Percentiles rank a stretch among this genome's conserved stretches.
Evolutionary conservation across 2,329 filamentous ascomycete genomes (phyloP).

Genomic region (Aureobasidium uvarum): DNA sequence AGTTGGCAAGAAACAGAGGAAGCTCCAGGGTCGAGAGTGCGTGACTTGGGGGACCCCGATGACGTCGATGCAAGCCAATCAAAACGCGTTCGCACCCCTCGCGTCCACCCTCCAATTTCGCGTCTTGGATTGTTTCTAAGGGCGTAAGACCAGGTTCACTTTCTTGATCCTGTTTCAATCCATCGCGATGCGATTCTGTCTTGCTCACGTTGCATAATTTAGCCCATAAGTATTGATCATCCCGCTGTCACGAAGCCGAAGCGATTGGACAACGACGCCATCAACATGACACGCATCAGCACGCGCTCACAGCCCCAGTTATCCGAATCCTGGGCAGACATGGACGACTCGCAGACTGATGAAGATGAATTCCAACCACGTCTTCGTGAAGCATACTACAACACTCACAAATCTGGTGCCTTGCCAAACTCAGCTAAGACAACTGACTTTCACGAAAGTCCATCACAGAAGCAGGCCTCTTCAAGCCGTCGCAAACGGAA

Average conservation of each 20-base stretch:
- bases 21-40: conserved; percentile 5
- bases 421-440: not conserved
- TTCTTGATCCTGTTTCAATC: not conserved
- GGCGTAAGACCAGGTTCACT: not conserved
- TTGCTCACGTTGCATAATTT: not conserved
- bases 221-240: not conserved
- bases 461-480: not conserved
- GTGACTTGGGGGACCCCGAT: not conserved
- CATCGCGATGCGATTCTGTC: not conserved
- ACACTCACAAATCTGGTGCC: conserved; percentile 6
- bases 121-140: conserved; percentile 10
- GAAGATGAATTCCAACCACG: conserved; percentile 16
- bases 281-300: conserved; percentile 22
- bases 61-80: conserved; percentile 10
- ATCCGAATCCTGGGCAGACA: conserved; percentile 26
- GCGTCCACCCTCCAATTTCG: conserved; percentile 10
- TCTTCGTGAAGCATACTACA: conserved; percentile 21
- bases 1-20: not conserved
- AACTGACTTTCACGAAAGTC: not conserved
- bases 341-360: conserved; percentile 16
- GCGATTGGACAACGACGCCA: conserved; percentile 7
- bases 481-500: conserved; percentile 12
- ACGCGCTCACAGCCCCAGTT: conserved; percentile 22
- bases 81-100: conserved; percentile 16
- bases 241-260: not conserved